Percentiles rank a stretch among this genome's conserved stretches.
These are phyloP conservation scores for Cystobasidium onofrii DNA, from an alignment of 768 basidiomycete genomes.

Conservation along the genomic window DNA sequence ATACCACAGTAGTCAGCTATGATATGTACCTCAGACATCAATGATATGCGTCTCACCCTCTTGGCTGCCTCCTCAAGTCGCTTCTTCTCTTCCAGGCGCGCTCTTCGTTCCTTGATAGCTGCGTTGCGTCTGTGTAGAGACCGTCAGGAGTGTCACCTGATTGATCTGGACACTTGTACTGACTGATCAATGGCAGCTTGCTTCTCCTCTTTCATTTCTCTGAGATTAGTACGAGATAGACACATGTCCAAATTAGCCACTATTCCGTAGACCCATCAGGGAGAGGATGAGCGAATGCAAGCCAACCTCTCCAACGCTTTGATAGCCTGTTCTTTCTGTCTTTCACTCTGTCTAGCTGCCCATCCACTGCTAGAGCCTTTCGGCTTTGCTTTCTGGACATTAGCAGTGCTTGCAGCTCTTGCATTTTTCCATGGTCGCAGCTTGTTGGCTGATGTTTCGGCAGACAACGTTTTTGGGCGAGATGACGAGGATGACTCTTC, in stretches of 20 bases:
- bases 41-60: conserved; percentile 29
- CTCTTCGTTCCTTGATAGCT: conserved; percentile 34
- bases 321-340: conserved; percentile 34
- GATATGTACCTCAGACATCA: too few species aligned
- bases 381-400: conserved; percentile 31
- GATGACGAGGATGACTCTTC: not conserved
- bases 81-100: conserved; percentile 39
- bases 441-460: conserved; percentile 11
- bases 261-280: not conserved
- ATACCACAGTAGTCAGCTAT: not conserved
- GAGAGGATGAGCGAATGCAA: not conserved
- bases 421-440: conserved; percentile 25
- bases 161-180: not conserved
- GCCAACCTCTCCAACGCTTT: conserved; percentile 40
- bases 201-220: conserved; percentile 41
- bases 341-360: conserved; percentile 32
- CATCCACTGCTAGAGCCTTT: conserved; percentile 32
- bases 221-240: conserved; percentile 1
- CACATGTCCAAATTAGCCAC: not conserved
- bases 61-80: conserved; percentile 38
- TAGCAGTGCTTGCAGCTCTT: conserved; percentile 24
- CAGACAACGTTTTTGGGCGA: conserved; percentile 8
- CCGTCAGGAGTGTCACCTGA: not conserved
- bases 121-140: conserved; percentile 21
- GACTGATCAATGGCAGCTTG: conserved; percentile 32